Base-by-base conservation (phyloP, 495 filamentous ascomycete genomes). In the Hypoxylon cercidicola region DNA sequence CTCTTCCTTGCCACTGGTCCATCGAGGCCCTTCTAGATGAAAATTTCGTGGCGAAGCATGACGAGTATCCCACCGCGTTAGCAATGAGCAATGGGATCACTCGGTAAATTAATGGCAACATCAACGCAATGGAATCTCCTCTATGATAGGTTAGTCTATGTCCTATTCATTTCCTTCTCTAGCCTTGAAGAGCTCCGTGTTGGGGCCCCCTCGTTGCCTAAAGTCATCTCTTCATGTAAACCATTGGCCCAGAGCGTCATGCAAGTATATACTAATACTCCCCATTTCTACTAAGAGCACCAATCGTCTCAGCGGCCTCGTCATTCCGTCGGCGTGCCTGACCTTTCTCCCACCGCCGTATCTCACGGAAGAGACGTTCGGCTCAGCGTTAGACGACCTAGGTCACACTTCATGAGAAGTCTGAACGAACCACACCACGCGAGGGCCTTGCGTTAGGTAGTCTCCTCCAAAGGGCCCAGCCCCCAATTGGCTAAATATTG, bases 401-500 rank as follows among this genome's bases (percentile, higher is more conserved):
- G 63, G 43, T 62, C 52, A 66, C 23, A 66, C 23, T 66, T 57
- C 40, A 15, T 47, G 41, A 53, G 28, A 62, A 32, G 43, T 34
- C 41, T 25, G 64, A 46, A 63, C 59, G 59, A 68, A 68, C 59
- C 64, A 68, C 44, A 63, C 65, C 60, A 68, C 65, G 43, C 50
- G 60, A 68, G 65, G 65, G 64, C 65, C 65, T 32, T 68, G 60
- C 65, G 60, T 63, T 50, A n/a, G n/a, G n/a, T n/a, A 60, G 55
- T 56, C 32, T 51, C 50, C 34, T 46, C 49, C 30, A 62, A 52
- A 50, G 49, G 21, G 39, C 20, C 60, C 25, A 39, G 41, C 30
- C 44, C 52, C 32, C 59, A 68, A 73, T 64, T 73, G 71, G 71
- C 64, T 73, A 69, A 69, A 69, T 61, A 67, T 63, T 62, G 49